phyloP scores from a whole-genome alignment of 2,329 filamentous ascomycete species.

The Taxawa tesnikishii region DNA sequence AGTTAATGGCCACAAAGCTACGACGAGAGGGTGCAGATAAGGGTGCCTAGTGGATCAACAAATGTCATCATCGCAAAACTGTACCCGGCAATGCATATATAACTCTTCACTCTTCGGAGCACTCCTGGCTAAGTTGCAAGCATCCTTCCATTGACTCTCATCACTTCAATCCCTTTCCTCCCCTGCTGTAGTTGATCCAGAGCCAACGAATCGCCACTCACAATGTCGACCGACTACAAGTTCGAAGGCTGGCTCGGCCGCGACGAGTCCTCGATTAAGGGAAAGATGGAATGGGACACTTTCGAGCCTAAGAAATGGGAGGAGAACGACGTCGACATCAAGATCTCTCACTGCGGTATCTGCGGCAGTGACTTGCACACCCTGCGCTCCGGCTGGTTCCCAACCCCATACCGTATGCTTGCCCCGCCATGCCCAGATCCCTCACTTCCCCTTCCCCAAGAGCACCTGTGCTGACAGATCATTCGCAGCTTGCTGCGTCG shows the following conservation, averaged over 20 bases:
- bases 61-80: too few relatives aligned
- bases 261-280: constrained; percentile 34
- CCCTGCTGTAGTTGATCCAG: too few relatives aligned
- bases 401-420: constrained; percentile 20
- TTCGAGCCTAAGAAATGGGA: constrained; percentile 30
- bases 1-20: too few relatives aligned
- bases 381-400: constrained; percentile 24
- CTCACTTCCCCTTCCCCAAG: neutral
- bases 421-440: neutral
- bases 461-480: neutral
- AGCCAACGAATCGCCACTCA: too few relatives aligned
- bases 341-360: constrained; percentile 27
- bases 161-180: too few relatives aligned
- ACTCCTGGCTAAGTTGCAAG: too few relatives aligned
- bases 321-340: constrained; percentile 27
- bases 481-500: constrained; percentile 10
- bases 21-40: too few relatives aligned
- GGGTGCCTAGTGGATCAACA: too few relatives aligned
- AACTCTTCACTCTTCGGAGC: too few relatives aligned
- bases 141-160: too few relatives aligned
- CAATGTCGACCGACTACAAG: constrained; percentile 28
- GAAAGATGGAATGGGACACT: constrained; percentile 43
- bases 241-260: constrained; percentile 48
- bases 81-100: too few relatives aligned
- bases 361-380: constrained; percentile 20